Percentiles rank a stretch among this genome's conserved stretches.
These are phyloP conservation scores for Penicillium simplicissimum DNA, from an alignment of 495 filamentous ascomycete genomes.

Conservation along the genomic window DNA sequence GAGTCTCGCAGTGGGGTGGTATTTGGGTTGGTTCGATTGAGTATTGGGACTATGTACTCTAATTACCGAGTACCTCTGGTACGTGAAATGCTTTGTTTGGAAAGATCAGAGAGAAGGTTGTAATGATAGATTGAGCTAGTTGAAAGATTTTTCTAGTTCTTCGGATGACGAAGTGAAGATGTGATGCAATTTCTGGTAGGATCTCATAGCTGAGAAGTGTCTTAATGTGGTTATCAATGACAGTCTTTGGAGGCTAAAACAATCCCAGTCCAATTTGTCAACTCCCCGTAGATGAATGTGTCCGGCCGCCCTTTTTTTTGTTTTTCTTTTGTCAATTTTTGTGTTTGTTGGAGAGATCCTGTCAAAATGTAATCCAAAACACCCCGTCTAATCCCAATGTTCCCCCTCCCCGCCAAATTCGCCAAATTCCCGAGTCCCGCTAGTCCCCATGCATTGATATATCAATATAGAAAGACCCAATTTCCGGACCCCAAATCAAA, in stretches of 20 bases:
- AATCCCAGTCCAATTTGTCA: background rate
- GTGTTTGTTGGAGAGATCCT: background rate
- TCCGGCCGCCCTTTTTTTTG: background rate
- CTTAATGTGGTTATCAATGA: background rate
- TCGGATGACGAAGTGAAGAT: background rate
- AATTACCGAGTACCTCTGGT: background rate
- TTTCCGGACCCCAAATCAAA: background rate
- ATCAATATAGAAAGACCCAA: constrained; percentile 1
- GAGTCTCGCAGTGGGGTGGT: background rate
- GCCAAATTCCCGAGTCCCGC: background rate
- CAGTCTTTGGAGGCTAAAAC: background rate
- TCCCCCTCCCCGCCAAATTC: background rate
- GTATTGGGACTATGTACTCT: background rate
- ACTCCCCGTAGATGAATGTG: background rate
- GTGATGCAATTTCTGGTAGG: background rate
- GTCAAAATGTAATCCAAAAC: background rate
- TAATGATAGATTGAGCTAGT: background rate
- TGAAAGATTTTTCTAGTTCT: background rate
- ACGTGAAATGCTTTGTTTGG: background rate
- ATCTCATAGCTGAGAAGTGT: background rate
- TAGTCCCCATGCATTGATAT: constrained; percentile 1
- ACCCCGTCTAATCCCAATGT: background rate
- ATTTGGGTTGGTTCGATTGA: background rate
- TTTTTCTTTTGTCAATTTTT: background rate
- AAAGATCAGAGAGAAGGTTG: background rate